Base-by-base conservation (phyloP, 129 eudicot species). In the Centella asiatica region DNA sequence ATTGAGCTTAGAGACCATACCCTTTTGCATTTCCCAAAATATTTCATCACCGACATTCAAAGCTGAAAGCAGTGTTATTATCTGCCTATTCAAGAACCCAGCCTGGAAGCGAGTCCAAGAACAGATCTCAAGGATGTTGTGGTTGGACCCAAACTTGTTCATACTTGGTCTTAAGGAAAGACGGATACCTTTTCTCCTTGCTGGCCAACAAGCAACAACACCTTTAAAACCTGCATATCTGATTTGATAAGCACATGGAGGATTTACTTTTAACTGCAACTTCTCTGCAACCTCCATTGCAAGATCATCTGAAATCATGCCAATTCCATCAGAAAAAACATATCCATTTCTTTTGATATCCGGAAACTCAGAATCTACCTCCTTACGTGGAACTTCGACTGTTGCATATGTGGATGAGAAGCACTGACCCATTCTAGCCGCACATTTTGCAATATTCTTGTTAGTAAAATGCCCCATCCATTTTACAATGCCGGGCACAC, bases 381-480 rank as follows among this genome's bases (percentile, higher is more conserved):
- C 50, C 4, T 10, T 36, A 7, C 28, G 28, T 6, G 84, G 80
- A 50, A 82, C 84, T 57, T 82, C 69, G 31, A 82, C 81, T 6
- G 88, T 82, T 7, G 81, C 84, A 65, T 82, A 82, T 53, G 84
- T 82, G 28, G 88, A 81, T 17, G 87, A 81, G 70, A 81, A 81
- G 49, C 87, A 81, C 48, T 73, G 78, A n/a, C 87, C 87, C 83
- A 81, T 81, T 51, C 87, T 66, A 18, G 87, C 87, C 24, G 87
- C 80, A 60, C 81, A 81, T 52, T 81, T 81, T 33, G 87, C 87
- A 22, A 77, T 53, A 33, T 69, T 77, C 48, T 50, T 53, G 52
- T 74, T 70, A 11, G 72, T 59, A 44, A 82, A 82, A 59, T 26
- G 64, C 2, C 88, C 88, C 88, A 82, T 78, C 88, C 84, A 82